These are phyloP conservation scores for Phlyctochytrium planicorne DNA, from an alignment of 192 early-diverging fungal species.

Conservation along the genomic window DNA sequence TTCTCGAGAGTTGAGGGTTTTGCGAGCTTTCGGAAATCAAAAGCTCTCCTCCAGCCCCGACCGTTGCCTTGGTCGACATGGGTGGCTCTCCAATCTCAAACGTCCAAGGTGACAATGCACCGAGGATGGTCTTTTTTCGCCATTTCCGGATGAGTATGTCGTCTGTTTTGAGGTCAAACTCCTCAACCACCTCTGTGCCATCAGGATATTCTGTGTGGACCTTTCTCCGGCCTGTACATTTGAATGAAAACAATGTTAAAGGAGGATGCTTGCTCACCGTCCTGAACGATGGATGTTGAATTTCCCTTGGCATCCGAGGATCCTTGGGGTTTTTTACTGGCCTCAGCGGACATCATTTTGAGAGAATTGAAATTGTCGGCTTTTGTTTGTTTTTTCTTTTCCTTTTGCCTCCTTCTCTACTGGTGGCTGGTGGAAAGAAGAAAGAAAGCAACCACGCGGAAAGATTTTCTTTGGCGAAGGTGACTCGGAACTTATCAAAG, in stretches of 20 bases:
- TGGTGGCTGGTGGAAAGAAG: too few species aligned
- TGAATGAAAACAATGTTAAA: background rate
- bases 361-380: too few species aligned
- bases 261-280: background rate
- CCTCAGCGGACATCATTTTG: too few species aligned
- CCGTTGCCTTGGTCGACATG: background rate
- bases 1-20: slow-evolving; percentile 13
- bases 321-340: too few species aligned
- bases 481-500: too few species aligned
- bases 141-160: slow-evolving; percentile 12
- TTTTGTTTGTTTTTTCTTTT: too few species aligned
- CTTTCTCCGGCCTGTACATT: slow-evolving; percentile 3
- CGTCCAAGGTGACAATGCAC: slow-evolving; percentile 8
- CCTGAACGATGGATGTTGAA: background rate
- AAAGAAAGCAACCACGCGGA: too few species aligned
- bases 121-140: slow-evolving; percentile 16
- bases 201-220: slow-evolving; percentile 8
- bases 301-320: too few species aligned
- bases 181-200: slow-evolving; percentile 24
- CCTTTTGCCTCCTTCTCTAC: too few species aligned
- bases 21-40: slow-evolving; percentile 1
- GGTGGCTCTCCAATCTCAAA: slow-evolving; percentile 25
- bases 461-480: too few species aligned
- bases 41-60: background rate
- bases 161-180: slow-evolving; percentile 16